Conservation (phyloP, 345 rosid species). For the Populus alba region DNA sequence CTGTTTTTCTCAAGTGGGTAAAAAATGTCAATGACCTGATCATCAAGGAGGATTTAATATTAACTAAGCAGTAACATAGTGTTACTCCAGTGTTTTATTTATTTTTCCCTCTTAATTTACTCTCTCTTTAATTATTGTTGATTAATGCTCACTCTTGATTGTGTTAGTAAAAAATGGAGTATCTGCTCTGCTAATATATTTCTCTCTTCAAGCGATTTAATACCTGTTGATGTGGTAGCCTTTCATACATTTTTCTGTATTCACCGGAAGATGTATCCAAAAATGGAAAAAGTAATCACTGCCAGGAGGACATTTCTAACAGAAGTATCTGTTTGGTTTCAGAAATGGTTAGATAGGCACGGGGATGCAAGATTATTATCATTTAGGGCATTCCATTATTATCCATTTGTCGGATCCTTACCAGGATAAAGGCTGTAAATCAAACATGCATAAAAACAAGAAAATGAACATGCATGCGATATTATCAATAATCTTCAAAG, state of each 20-base stretch:
- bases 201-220: not conserved
- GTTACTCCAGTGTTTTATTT: not conserved
- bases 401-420: slow-evolving; percentile 9
- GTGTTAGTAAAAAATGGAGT: slow-evolving; percentile 7
- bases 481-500: not conserved
- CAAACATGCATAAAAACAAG: not conserved
- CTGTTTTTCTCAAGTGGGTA: slow-evolving; percentile 65
- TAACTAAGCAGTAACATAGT: slow-evolving; percentile 7
- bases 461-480: not conserved
- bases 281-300: not conserved
- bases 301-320: slow-evolving; percentile 5
- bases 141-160: not conserved
- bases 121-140: slow-evolving; percentile 5
- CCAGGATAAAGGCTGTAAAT: slow-evolving; percentile 2
- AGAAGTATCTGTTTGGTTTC: slow-evolving; percentile 16
- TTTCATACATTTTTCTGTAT: not conserved
- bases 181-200: not conserved
- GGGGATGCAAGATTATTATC: slow-evolving; percentile 18
- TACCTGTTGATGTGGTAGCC: not conserved
- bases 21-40: not conserved
- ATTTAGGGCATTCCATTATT: slow-evolving; percentile 28
- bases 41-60: not conserved
- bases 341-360: slow-evolving; percentile 10
- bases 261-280: not conserved
- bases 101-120: not conserved